phyloP scores from a whole-genome alignment of 225 moss, liverwort and hornwort genomes.

The Climacium dendroides region DNA sequence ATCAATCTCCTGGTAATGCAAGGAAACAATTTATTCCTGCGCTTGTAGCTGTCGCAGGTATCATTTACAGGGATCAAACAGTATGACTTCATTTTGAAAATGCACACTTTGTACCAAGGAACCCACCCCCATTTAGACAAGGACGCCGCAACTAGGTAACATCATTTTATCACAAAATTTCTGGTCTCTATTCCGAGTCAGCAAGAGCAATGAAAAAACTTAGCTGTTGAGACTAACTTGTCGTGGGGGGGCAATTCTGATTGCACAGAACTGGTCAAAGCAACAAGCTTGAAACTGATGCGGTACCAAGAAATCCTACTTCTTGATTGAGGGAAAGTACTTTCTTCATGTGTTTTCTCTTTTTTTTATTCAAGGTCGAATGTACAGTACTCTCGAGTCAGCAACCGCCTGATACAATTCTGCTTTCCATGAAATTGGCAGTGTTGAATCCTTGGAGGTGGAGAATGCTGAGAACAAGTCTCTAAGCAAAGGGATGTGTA shows the following conservation, averaged over 20 bases:
- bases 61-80: constrained; percentile 52
- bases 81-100: constrained; percentile 60
- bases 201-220: not conserved
- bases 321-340: not conserved
- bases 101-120: constrained; percentile 60
- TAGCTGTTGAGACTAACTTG: not conserved
- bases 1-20: not conserved
- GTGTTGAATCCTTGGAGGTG: constrained; percentile 32
- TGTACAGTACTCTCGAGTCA: not conserved
- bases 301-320: not conserved
- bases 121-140: constrained; percentile 33
- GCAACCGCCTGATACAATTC: not conserved
- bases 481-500: constrained; percentile 13
- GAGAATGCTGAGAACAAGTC: constrained; percentile 32
- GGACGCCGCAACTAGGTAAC: constrained; percentile 36
- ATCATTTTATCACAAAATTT: not conserved
- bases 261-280: not conserved
- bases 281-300: not conserved
- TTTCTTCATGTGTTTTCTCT: too few relatives aligned
- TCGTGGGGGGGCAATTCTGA: not conserved
- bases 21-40: not conserved
- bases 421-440: not conserved
- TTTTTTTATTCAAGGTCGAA: not conserved
- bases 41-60: constrained; percentile 18
- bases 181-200: not conserved